Evolutionary conservation across 768 basidiomycete species (phyloP).

Genomic region (Amanita fuliginea): DNA sequence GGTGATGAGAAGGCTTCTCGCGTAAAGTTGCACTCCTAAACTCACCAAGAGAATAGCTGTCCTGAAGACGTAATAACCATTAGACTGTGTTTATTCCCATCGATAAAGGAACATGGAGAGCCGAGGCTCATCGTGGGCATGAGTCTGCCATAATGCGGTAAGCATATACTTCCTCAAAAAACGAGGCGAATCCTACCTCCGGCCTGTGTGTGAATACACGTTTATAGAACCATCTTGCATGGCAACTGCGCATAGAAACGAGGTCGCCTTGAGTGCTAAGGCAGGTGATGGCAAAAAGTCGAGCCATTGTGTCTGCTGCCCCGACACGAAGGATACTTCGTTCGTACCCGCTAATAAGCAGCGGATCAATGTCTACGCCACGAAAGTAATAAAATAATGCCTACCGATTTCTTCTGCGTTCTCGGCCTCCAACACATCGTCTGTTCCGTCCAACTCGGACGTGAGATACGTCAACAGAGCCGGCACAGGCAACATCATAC

Average conservation of each 20-base stretch:
- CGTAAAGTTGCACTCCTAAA: slow-evolving; percentile 5
- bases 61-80: slow-evolving; percentile 67
- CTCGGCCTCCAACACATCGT: slow-evolving; percentile 62
- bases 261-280: slow-evolving; percentile 54
- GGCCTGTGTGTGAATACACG: slow-evolving; percentile 76
- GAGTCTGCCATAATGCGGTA: slow-evolving; percentile 33
- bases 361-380: slow-evolving; percentile 1
- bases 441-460: slow-evolving; percentile 50
- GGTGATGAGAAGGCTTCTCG: background rate
- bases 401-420: slow-evolving; percentile 63
- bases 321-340: slow-evolving; percentile 55
- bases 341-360: slow-evolving; percentile 32
- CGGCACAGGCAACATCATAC: slow-evolving; percentile 40
- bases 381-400: slow-evolving; percentile 11
- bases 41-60: slow-evolving; percentile 67
- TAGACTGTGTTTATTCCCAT: slow-evolving; percentile 51
- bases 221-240: slow-evolving; percentile 71
- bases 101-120: slow-evolving; percentile 57
- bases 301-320: slow-evolving; percentile 74
- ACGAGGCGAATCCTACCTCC: slow-evolving; percentile 41
- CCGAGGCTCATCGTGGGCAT: slow-evolving; percentile 72
- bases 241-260: slow-evolving; percentile 62
- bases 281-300: slow-evolving; percentile 76
- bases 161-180: slow-evolving; percentile 1
- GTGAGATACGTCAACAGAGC: slow-evolving; percentile 50